phyloP scores from a whole-genome alignment of 2,329 filamentous ascomycete species.

The Fusarium fracticaudum region DNA sequence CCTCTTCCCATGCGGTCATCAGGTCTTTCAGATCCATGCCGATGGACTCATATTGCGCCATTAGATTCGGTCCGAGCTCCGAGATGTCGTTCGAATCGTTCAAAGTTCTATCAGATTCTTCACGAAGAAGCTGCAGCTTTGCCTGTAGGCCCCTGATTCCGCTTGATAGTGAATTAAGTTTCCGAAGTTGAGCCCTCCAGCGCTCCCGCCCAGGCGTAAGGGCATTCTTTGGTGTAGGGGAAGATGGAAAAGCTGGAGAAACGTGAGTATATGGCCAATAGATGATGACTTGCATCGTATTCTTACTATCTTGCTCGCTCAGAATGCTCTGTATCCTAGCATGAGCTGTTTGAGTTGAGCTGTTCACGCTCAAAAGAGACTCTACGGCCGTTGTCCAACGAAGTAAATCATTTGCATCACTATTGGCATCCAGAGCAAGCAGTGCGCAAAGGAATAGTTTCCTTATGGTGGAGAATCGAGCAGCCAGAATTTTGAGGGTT shows the following conservation, averaged over 20 bases:
- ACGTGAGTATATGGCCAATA: conserved; percentile 16
- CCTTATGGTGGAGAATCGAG: conserved; percentile 80
- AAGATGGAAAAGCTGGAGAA: conserved; percentile 59
- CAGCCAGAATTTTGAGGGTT: conserved; percentile 81
- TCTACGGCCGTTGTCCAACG: conserved; percentile 84
- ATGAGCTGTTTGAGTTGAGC: conserved; percentile 69
- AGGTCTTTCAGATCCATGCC: conserved; percentile 85
- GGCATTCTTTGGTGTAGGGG: conserved; percentile 66
- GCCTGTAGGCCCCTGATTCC: conserved; percentile 93
- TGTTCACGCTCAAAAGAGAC: conserved; percentile 73
- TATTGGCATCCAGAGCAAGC: conserved; percentile 84
- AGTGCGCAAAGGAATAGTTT: conserved; percentile 91
- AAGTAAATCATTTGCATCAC: conserved; percentile 77
- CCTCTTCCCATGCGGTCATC: conserved; percentile 86
- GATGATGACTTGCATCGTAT: not conserved
- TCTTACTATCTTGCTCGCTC: conserved; percentile 81
- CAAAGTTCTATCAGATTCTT: conserved; percentile 84
- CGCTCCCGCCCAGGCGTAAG: conserved; percentile 81
- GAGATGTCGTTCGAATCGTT: conserved; percentile 78
- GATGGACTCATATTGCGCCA: conserved; percentile 94
- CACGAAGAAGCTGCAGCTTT: conserved; percentile 89
- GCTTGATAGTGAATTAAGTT: conserved; percentile 87
- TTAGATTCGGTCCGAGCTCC: conserved; percentile 80
- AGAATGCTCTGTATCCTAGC: conserved; percentile 75
- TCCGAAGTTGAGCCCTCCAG: conserved; percentile 86